Percentiles rank a stretch among this genome's conserved stretches.
phyloP scores from a whole-genome alignment of 345 rosid genomes.

The rapeseed (Brassica napus) region Da-Ae NC_063439.1:3172001-3172500 shows the following conservation, averaged over 20 bases:
- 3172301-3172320: conserved; percentile 22
- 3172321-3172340: conserved; percentile 19
- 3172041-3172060: conserved; percentile 2
- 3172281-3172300: conserved; percentile 49
- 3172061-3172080: too few species aligned
- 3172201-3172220: conserved; percentile 73
- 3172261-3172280: conserved; percentile 65
- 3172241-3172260: conserved; percentile 94
- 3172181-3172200: conserved; percentile 71
- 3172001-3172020: conserved; percentile 76
- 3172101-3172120: neutral
- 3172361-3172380: conserved; percentile 70
- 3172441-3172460: conserved; percentile 80
- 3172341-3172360: conserved; percentile 48
- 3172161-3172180: conserved; percentile 16
- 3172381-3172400: conserved; percentile 89
- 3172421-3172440: conserved; percentile 85
- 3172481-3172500: neutral
- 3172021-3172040: conserved; percentile 85
- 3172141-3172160: conserved; percentile 20
- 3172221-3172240: conserved; percentile 86
- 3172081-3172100: conserved; percentile 9
- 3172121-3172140: neutral
- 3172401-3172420: conserved; percentile 94
- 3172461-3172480: conserved; percentile 14